Percentiles rank a stretch among this genome's conserved stretches.
Conservation (phyloP, 2,329 filamentous ascomycete species). For the Sarocladiaceae sp. region DNA sequence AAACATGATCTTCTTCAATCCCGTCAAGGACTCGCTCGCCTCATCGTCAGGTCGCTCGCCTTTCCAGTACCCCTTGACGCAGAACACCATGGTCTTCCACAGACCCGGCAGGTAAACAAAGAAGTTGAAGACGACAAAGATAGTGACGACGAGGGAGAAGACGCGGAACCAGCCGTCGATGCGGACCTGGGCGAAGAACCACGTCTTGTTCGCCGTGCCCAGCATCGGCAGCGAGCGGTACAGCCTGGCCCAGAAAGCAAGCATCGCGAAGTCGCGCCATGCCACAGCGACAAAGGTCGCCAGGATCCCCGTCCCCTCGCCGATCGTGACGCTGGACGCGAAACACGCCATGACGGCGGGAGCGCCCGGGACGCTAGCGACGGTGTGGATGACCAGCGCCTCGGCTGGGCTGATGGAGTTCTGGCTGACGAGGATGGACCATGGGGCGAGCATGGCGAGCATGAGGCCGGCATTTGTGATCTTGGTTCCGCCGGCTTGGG, state of each 20-base stretch:
- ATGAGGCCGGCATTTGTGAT: not conserved
- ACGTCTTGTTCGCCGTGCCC: not conserved
- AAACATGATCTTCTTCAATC: not conserved
- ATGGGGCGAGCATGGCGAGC: not conserved
- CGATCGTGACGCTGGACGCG: not conserved
- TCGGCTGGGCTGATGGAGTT: not conserved
- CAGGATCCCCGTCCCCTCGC: not conserved
- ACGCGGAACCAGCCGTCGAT: not conserved
- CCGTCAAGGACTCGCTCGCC: not conserved
- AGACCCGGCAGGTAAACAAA: not conserved
- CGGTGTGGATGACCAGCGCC: not conserved
- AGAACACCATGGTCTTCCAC: not conserved
- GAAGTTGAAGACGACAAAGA: not conserved
- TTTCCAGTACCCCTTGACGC: not conserved
- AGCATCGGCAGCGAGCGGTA: not conserved
- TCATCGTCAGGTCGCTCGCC: not conserved
- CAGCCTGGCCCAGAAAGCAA: not conserved
- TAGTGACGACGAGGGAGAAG: not conserved
- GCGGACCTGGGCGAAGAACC: not conserved
- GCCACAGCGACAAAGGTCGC: not conserved
- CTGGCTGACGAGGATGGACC: not conserved
- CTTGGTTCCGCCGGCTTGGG: not conserved
- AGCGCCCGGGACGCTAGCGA: not conserved
- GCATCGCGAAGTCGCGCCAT: not conserved
- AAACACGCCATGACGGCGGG: not conserved